phyloP scores from a whole-genome alignment of 768 basidiomycete species.

The Psilocybe subaeruginosa region DNA sequence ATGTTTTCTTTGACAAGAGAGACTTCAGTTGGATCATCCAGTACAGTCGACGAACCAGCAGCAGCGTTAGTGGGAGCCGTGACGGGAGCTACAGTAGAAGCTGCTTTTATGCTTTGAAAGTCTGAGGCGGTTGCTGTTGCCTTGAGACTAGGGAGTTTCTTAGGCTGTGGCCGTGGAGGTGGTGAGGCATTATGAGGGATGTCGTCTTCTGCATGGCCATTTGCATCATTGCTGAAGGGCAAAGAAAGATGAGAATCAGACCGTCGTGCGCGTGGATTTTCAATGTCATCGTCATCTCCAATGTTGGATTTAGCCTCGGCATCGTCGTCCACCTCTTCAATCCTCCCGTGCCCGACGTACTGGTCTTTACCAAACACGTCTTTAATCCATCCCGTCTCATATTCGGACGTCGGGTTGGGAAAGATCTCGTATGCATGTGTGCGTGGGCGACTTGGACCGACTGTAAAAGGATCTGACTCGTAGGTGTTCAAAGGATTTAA shows the following conservation, averaged over 20 bases:
- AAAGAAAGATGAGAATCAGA: constrained; percentile 8
- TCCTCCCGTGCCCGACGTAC: constrained; percentile 28
- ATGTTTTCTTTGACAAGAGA: constrained; percentile 28
- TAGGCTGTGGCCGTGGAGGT: constrained; percentile 27
- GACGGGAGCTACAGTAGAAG: constrained; percentile 9
- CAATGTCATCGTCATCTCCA: constrained; percentile 16
- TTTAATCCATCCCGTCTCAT: constrained; percentile 30
- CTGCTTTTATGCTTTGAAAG: constrained; percentile 11
- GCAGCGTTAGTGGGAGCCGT: constrained; percentile 10
- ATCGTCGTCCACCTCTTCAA: constrained; percentile 33
- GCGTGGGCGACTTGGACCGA: constrained; percentile 23
- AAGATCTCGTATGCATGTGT: constrained; percentile 14
- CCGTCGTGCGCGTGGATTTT: constrained; percentile 16
- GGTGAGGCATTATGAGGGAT: constrained; percentile 25
- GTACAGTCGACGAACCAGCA: constrained; percentile 8
- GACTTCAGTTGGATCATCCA: constrained; percentile 27
- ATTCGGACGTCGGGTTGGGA: constrained; percentile 15
- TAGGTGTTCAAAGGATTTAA: constrained; percentile 10
- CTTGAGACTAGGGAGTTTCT: constrained; percentile 26
- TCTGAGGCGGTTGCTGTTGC: constrained; percentile 23
- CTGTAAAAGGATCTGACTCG: constrained; percentile 12
- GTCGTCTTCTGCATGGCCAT: constrained; percentile 11
- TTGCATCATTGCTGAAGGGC: constrained; percentile 12
- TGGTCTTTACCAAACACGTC: constrained; percentile 24
- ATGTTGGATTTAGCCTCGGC: constrained; percentile 11